Conservation (phyloP, 2,329 filamentous ascomycete genomes). For the Scolecobasidium constrictum region DNA sequence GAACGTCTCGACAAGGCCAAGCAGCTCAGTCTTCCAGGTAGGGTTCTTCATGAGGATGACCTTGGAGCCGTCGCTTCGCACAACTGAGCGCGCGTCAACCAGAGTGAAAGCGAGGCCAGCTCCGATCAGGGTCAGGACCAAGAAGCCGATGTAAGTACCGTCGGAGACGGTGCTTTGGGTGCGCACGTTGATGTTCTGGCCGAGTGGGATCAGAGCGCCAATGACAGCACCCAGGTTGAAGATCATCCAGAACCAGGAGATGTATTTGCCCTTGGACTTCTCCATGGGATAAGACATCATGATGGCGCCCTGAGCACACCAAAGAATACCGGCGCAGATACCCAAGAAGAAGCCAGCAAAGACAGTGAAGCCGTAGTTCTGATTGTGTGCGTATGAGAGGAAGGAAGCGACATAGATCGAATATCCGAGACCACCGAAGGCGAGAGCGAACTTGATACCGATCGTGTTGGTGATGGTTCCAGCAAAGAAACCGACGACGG, state of each 20-base stretch:
- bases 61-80: slow-evolving; percentile 64
- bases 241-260: slow-evolving; percentile 88
- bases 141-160: slow-evolving; percentile 81
- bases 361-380: slow-evolving; percentile 59
- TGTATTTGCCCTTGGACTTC: slow-evolving; percentile 73
- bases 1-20: slow-evolving; percentile 66
- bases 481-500: slow-evolving; percentile 52
- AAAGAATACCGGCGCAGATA: slow-evolving; percentile 68
- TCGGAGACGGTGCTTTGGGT: slow-evolving; percentile 47
- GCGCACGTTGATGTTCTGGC: slow-evolving; percentile 54
- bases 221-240: slow-evolving; percentile 90
- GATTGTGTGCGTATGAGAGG: slow-evolving; percentile 57
- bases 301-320: slow-evolving; percentile 74
- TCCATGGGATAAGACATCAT: slow-evolving; percentile 87
- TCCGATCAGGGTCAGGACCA: slow-evolving; percentile 68
- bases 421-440: slow-evolving; percentile 67
- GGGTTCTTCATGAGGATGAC: slow-evolving; percentile 88
- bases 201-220: slow-evolving; percentile 66
- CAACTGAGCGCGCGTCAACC: slow-evolving; percentile 59
- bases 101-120: slow-evolving; percentile 59
- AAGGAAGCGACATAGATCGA: slow-evolving; percentile 63
- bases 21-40: slow-evolving; percentile 69
- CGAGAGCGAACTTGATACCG: slow-evolving; percentile 56
- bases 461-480: slow-evolving; percentile 68
- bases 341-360: slow-evolving; percentile 69